Evolutionary conservation across 768 basidiomycete genomes (phyloP), one percentile per base, ranked within the genome.

Genomic region (Boletus sensibilis): DNA sequence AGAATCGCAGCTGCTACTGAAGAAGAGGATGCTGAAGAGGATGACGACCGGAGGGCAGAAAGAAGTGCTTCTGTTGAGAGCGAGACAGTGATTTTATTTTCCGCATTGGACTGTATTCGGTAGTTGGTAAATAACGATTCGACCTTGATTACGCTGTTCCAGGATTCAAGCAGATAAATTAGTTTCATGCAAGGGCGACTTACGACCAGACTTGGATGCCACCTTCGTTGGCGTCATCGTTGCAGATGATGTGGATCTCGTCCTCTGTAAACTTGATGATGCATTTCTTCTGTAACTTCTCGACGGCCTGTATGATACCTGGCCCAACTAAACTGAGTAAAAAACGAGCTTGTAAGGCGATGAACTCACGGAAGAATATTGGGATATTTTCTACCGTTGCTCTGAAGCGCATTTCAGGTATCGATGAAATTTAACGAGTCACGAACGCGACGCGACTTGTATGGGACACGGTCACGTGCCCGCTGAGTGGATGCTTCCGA

Each of bases 181-280:
- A 7, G 14, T 5, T 58, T 72, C 41, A 47, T 78, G 25, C 74
- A 76, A 77, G 33, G 34, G 37, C 2, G 20, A 73, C 84, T 52
- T 53, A 84, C 83, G 82, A 82, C 93, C 93, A 94, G 50, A 94
- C 90, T 69, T 94, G 92, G 5, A 92, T 85, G 4, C 90, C 90
- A 1, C 89, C 90, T 63, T 92, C 90, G 62, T 85, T 87, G 38
- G 82, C 81, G 52, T 92, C 89, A 48, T 78, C 82, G 55, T 88
- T 87, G 76, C 93, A 94, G 52, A 95, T 93, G 56, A 94, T 83
- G 57, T 86, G 85, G 78, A 94, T 86, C 37, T 82, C 83, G 14
- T 76, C 77, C 64, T 88, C 85, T 0, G 83, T 84, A 65, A 93
- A 90, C 70, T 86, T 86, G 68, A 94, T 83, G 54, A 91, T 85